A percentile compares a stretch with the other conserved stretches of the same genome.
Evolutionary conservation across 2,329 filamentous ascomycete genomes (phyloP).

Genomic region (Ceratocystiopsis sp.): DNA sequence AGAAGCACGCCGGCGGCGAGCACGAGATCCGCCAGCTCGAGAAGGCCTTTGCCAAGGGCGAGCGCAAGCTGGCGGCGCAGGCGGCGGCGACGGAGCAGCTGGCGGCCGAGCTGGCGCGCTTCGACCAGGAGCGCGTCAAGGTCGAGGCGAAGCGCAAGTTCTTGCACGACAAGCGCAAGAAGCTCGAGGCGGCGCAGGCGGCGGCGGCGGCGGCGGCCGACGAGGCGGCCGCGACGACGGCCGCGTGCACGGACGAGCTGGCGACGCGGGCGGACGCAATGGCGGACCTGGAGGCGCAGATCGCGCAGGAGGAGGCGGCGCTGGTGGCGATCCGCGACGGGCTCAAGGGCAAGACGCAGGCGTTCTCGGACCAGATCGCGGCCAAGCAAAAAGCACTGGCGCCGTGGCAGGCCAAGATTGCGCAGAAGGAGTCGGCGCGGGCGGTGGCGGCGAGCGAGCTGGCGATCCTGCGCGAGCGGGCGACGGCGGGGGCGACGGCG

Average conservation of each 20-base stretch:
- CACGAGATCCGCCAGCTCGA: slow-evolving; percentile 80
- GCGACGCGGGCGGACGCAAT: slow-evolving; percentile 62
- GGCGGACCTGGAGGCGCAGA: slow-evolving; percentile 53
- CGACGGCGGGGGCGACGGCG: slow-evolving; percentile 70
- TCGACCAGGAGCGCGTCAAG: slow-evolving; percentile 93
- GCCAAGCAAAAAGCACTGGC: slow-evolving; percentile 86
- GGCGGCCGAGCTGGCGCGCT: slow-evolving; percentile 74
- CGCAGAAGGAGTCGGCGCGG: slow-evolving; percentile 84
- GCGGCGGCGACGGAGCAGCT: slow-evolving; percentile 68
- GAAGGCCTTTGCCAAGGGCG: slow-evolving; percentile 65
- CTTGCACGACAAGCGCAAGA: slow-evolving; percentile 76
- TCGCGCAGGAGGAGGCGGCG: slow-evolving; percentile 66
- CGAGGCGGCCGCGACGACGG: slow-evolving; percentile 62
- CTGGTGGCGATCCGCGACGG: slow-evolving; percentile 68
- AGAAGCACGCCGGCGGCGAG: slow-evolving; percentile 82
- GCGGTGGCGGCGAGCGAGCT: slow-evolving; percentile 91
- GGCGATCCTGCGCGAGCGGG: slow-evolving; percentile 76
- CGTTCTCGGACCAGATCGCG: slow-evolving; percentile 81
- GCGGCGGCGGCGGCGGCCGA: slow-evolving; percentile 57
- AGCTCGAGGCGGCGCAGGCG: slow-evolving; percentile 74
- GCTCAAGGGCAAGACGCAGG: slow-evolving; percentile 90
- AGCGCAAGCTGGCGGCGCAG: slow-evolving; percentile 65
- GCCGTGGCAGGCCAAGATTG: slow-evolving; percentile 94
- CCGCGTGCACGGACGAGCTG: slow-evolving; percentile 64
- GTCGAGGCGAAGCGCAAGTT: slow-evolving; percentile 98